A percentile compares a stretch with the other conserved stretches of the same genome.
Evolutionary conservation across 2,329 filamentous ascomycete genomes (phyloP).

Genomic region (Sporothrix protearum): DNA sequence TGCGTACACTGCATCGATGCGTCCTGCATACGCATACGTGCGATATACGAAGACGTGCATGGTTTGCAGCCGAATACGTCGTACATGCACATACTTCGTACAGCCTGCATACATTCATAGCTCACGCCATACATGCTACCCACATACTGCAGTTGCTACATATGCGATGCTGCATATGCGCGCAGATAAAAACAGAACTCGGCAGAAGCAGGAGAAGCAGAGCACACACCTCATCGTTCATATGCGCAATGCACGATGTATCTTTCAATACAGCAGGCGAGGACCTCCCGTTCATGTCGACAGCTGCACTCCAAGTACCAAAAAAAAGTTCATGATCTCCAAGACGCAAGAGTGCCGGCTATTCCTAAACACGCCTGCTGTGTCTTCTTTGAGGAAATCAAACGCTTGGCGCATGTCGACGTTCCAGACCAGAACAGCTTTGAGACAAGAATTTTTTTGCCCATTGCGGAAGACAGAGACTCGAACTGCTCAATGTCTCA

Average conservation of each 20-base stretch:
- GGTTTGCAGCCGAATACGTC: neutral
- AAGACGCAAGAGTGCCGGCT: neutral
- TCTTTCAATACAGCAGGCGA: neutral
- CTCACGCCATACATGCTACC: neutral
- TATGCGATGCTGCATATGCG: neutral
- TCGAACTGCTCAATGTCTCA: neutral
- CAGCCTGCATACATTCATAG: neutral
- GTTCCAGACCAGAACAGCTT: neutral
- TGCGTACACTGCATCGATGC: neutral
- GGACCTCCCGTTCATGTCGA: neutral
- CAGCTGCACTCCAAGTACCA: neutral
- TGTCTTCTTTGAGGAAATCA: neutral
- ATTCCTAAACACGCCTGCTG: neutral
- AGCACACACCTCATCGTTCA: neutral
- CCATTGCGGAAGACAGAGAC: neutral
- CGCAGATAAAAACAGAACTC: neutral
- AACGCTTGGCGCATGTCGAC: neutral
- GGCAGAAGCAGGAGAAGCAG: neutral
- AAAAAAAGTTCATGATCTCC: neutral
- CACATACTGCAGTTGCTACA: neutral
- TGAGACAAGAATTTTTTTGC: neutral
- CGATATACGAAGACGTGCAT: neutral
- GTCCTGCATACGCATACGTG: neutral
- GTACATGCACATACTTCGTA: neutral
- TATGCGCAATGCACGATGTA: neutral